These are phyloP conservation scores for Lentinula novae-zelandiae DNA, from an alignment of 1,284 basidiomycete species.

Conservation along the genomic window DNA sequence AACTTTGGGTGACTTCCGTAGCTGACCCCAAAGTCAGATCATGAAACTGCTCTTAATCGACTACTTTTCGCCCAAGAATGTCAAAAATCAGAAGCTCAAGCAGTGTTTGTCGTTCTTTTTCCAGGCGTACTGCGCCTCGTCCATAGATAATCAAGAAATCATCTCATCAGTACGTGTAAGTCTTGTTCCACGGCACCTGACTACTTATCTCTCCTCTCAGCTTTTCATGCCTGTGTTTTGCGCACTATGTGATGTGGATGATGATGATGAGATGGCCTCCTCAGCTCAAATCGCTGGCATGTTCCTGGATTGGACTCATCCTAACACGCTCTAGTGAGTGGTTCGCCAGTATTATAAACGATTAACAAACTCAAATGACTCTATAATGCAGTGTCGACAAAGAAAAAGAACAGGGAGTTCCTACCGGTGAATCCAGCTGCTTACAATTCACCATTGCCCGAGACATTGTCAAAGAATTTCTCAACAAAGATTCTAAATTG, in stretches of 20 bases:
- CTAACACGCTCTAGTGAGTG: not conserved
- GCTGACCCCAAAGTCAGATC: slow-evolving; percentile 38
- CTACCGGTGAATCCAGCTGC: not conserved
- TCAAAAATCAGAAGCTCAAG: slow-evolving; percentile 75
- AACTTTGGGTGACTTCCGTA: not conserved
- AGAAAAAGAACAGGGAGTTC: not conserved
- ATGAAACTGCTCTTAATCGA: slow-evolving; percentile 68
- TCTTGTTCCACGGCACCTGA: not conserved
- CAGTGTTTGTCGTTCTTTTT: slow-evolving; percentile 89
- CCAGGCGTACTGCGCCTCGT: slow-evolving; percentile 80
- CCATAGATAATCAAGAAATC: slow-evolving; percentile 63
- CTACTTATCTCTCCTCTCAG: not conserved
- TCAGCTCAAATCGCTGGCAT: not conserved
- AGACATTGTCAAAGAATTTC: slow-evolving; percentile 32
- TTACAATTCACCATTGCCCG: slow-evolving; percentile 11
- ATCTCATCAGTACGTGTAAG: slow-evolving; percentile 56
- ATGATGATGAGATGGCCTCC: slow-evolving; percentile 2
- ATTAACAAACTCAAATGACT: not conserved
- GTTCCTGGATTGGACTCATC: slow-evolving; percentile 5
- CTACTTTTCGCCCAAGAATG: slow-evolving; percentile 80
- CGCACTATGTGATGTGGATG: not conserved
- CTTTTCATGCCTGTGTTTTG: not conserved
- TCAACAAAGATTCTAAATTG: slow-evolving; percentile 42
- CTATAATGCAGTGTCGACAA: not conserved
- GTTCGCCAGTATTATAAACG: not conserved